A percentile compares a stretch with the other conserved stretches of the same genome.
Conservation (phyloP, 805 yeast species). For the Schwanniomyces vanrijiae region DNA sequence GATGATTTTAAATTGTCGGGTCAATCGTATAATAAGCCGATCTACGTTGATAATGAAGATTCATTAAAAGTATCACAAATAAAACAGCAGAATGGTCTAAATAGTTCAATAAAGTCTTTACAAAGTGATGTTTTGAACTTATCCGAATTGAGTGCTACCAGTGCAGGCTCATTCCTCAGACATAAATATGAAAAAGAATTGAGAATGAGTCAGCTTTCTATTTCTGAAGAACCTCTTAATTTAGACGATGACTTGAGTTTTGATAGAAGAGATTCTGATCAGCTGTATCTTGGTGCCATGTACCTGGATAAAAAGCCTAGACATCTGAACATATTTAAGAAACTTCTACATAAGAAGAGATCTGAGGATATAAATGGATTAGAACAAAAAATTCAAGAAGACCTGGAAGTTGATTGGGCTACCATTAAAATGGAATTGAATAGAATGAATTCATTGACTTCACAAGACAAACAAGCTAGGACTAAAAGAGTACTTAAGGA, state of each 20-base stretch:
- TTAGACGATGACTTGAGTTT: not conserved
- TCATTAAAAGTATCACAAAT: constrained; percentile 26
- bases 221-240: constrained; percentile 16
- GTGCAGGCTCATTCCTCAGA: constrained; percentile 82
- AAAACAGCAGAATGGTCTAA: constrained; percentile 35
- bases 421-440: constrained; percentile 56
- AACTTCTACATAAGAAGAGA: constrained; percentile 34
- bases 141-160: constrained; percentile 83
- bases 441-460: constrained; percentile 68
- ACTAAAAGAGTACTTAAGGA: constrained; percentile 53
- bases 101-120: constrained; percentile 39
- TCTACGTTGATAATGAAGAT: constrained; percentile 25
- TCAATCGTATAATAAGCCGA: constrained; percentile 12
- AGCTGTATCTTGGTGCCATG: constrained; percentile 37
- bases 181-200: constrained; percentile 55
- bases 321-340: constrained; percentile 48
- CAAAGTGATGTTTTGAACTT: constrained; percentile 46
- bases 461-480: constrained; percentile 68
- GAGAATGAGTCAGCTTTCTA: constrained; percentile 19
- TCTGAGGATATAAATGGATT: constrained; percentile 26
- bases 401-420: constrained; percentile 38
- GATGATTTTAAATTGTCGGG: constrained; percentile 36
- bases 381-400: constrained; percentile 32
- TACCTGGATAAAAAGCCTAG: constrained; percentile 44
- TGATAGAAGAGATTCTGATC: constrained; percentile 10